Percentiles rank a stretch among this genome's conserved stretches.
Conservation (phyloP, 208 protist genomes). For the Strigomonas oncopelti region DNA sequence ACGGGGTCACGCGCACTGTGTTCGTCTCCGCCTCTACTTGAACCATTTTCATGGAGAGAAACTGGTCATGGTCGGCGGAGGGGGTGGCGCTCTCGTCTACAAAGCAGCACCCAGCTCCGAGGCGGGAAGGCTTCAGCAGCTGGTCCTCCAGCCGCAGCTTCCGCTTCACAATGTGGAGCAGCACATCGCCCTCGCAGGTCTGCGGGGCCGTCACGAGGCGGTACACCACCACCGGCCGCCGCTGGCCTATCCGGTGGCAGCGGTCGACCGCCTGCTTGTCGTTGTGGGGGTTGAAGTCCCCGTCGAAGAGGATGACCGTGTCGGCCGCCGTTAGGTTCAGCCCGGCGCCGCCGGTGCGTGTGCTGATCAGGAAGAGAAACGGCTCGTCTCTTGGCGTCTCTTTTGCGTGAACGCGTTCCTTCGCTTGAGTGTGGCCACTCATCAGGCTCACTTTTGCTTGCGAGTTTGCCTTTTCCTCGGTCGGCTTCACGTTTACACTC, state of each 20-base stretch:
- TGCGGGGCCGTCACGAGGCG: slow-evolving; percentile 83
- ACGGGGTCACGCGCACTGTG: too few species aligned
- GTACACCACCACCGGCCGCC: slow-evolving; percentile 91
- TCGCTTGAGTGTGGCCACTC: too few species aligned
- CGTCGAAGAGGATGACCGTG: slow-evolving; percentile 96
- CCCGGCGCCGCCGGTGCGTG: slow-evolving; percentile 97
- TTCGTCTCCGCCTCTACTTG: too few species aligned
- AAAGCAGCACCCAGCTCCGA: background rate
- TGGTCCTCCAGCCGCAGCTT: slow-evolving; percentile 22
- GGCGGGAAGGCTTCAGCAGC: slow-evolving; percentile 6
- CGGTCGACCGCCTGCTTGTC: slow-evolving; percentile 96
- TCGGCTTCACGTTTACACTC: too few species aligned
- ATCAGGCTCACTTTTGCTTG: too few species aligned
- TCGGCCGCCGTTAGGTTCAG: slow-evolving; percentile 96
- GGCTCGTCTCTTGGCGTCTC: too few species aligned
- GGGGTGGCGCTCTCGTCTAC: background rate
- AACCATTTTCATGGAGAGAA: too few species aligned
- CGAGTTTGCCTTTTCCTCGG: too few species aligned
- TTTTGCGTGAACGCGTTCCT: too few species aligned
- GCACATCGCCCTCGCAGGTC: slow-evolving; percentile 78
- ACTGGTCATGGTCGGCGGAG: too few species aligned
- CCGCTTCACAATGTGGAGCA: slow-evolving; percentile 37
- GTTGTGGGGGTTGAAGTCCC: slow-evolving; percentile 98
- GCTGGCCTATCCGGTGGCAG: slow-evolving; percentile 95
- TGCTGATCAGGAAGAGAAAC: slow-evolving; percentile 97